Conservation (phyloP, 305 asterid species). For the Andrographis paniculata region DNA sequence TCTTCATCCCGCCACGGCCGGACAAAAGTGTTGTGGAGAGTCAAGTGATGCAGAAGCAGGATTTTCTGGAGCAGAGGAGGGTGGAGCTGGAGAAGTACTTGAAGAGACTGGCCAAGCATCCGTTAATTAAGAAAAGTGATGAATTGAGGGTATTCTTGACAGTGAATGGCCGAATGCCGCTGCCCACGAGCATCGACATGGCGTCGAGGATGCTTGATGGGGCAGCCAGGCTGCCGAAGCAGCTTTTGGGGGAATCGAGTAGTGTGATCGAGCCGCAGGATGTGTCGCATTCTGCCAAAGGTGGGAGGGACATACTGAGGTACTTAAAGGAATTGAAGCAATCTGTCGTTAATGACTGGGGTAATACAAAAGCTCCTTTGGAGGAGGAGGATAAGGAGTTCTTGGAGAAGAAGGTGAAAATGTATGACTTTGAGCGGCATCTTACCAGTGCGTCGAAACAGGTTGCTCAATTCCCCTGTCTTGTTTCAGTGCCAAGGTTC, state of each 20-base stretch:
- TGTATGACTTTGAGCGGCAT: conserved; percentile 70
- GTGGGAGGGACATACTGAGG: conserved; percentile 92
- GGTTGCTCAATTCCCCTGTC: conserved; percentile 29
- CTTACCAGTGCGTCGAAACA: conserved; percentile 77
- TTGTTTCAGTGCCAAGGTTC: background rate
- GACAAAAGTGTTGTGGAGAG: conserved; percentile 92
- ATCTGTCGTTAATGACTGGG: conserved; percentile 90
- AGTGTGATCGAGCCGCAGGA: conserved; percentile 74
- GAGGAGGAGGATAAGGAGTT: conserved; percentile 89
- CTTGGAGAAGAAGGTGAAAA: conserved; percentile 62
- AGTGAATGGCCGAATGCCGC: conserved; percentile 77
- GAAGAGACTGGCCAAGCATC: conserved; percentile 67
- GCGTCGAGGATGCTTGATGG: conserved; percentile 95
- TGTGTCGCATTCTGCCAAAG: conserved; percentile 84
- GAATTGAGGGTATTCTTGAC: conserved; percentile 90
- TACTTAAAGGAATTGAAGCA: conserved; percentile 90
- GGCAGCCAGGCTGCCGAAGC: conserved; percentile 80
- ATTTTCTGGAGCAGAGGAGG: conserved; percentile 94
- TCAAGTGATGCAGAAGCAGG: conserved; percentile 98
- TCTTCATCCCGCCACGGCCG: conserved; percentile 82
- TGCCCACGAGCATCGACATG: conserved; percentile 60
- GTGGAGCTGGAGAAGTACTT: conserved; percentile 78
- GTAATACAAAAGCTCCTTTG: conserved; percentile 47
- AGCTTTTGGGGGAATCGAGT: conserved; percentile 68
- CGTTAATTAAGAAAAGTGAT: conserved; percentile 65